Evolutionary conservation across 441 rosid genomes (phyloP).

Genomic region (Jatropha multifida): DNA sequence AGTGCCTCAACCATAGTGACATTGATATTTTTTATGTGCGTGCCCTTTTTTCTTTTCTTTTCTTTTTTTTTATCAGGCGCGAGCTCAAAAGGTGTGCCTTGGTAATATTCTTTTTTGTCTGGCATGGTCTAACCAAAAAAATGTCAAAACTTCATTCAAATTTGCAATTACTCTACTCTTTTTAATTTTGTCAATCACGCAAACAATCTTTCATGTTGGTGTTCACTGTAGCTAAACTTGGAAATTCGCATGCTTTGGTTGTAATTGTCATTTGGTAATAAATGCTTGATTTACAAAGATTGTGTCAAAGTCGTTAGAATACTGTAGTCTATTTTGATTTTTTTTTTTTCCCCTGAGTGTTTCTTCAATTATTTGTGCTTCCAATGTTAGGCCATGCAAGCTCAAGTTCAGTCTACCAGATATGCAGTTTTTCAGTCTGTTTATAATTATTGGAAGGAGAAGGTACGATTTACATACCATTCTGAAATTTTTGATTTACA

Average conservation of each 20-base stretch:
- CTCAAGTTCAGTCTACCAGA: conserved; percentile 52
- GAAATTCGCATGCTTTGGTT: neutral
- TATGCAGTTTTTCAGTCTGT: conserved; percentile 69
- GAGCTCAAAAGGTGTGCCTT: neutral
- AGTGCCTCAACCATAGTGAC: neutral
- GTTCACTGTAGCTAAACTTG: neutral
- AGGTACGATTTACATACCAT: conserved; percentile 46
- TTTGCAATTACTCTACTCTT: neutral
- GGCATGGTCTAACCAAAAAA: neutral
- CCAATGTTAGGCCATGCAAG: conserved; percentile 66
- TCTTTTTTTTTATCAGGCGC: neutral
- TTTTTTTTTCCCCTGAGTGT: neutral
- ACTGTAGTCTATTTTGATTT: neutral
- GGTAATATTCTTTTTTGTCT: neutral
- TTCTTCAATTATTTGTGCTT: conserved; percentile 17
- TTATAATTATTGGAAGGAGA: conserved; percentile 86
- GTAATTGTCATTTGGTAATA: conserved; percentile 4
- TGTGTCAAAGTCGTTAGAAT: conserved; percentile 10
- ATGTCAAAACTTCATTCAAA: too few species aligned
- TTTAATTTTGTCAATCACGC: neutral
- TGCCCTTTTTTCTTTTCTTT: neutral
- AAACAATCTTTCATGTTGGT: neutral
- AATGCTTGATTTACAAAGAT: neutral
- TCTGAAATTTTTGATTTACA: conserved; percentile 1
- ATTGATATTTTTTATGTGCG: neutral